Conservation (phyloP, 768 basidiomycete genomes). For the Tulasnella sp. region DNA sequence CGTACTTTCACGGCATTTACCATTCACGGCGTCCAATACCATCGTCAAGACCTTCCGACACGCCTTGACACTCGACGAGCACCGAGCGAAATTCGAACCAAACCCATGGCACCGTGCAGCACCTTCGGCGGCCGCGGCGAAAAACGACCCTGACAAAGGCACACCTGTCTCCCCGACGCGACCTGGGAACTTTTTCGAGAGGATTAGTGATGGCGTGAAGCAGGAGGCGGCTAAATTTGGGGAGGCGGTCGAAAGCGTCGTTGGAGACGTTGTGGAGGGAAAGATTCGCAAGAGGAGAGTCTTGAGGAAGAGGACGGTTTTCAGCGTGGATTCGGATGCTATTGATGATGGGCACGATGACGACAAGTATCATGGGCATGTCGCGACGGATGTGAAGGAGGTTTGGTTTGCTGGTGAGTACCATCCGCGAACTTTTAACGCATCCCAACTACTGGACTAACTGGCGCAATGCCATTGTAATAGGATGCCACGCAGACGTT, state of each 20-base stretch:
- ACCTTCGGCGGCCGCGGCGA: conserved; percentile 27
- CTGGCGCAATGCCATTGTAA: neutral
- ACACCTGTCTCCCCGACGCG: neutral
- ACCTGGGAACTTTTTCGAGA: neutral
- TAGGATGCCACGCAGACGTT: conserved; percentile 18
- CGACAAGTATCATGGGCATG: neutral
- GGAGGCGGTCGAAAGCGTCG: conserved; percentile 25
- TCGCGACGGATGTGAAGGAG: conserved; percentile 58
- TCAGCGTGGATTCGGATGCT: neutral
- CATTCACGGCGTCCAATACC: conserved; percentile 23
- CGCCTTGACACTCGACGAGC: conserved; percentile 35
- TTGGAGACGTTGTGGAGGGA: neutral
- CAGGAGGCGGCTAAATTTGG: conserved; percentile 6
- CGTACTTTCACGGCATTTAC: conserved; percentile 21
- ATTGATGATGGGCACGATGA: neutral
- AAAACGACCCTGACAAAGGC: conserved; percentile 27
- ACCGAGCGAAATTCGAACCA: conserved; percentile 55
- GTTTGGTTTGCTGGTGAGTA: conserved; percentile 72
- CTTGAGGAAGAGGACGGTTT: neutral
- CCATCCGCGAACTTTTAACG: conserved; percentile 36
- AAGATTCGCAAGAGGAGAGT: neutral
- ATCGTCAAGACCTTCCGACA: conserved; percentile 25
- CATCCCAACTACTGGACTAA: neutral
- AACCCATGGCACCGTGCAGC: conserved; percentile 49
- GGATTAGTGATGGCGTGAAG: neutral